These are phyloP conservation scores for Cenchrus fungigraminus DNA, from an alignment of 176 grass and related monocot species.

Conservation along the genomic window DNA sequence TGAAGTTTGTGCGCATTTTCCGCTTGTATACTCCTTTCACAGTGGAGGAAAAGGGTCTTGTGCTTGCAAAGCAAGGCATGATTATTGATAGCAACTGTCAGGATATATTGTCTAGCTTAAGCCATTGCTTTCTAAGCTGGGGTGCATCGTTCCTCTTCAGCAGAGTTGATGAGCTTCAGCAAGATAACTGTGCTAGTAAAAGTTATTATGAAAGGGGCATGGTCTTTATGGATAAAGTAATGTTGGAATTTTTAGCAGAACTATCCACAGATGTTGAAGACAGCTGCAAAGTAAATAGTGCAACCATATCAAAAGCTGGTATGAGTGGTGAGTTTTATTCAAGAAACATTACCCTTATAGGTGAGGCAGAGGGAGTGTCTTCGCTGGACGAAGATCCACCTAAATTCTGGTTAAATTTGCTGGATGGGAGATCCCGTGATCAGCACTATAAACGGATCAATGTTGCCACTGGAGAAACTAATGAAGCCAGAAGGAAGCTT, in stretches of 20 bases:
- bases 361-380: slow-evolving; percentile 59
- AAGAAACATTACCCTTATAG: slow-evolving; percentile 61
- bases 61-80: slow-evolving; percentile 68
- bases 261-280: slow-evolving; percentile 40
- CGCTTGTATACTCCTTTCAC: slow-evolving; percentile 82
- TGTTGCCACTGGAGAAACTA: slow-evolving; percentile 43
- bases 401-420: slow-evolving; percentile 74
- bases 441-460: slow-evolving; percentile 45
- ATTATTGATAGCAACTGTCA: slow-evolving; percentile 51
- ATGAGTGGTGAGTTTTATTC: slow-evolving; percentile 74
- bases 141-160: slow-evolving; percentile 61
- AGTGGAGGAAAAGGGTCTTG: slow-evolving; percentile 71
- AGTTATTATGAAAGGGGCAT: slow-evolving; percentile 35
- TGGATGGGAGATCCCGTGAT: slow-evolving; percentile 54
- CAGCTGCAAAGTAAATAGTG: slow-evolving; percentile 1
- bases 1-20: slow-evolving; percentile 50
- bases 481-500: slow-evolving; percentile 53
- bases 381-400: slow-evolving; percentile 65
- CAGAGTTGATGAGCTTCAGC: slow-evolving; percentile 59
- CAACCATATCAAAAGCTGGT: slow-evolving; percentile 49
- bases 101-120: slow-evolving; percentile 43
- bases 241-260: slow-evolving; percentile 60
- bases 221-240: slow-evolving; percentile 45
- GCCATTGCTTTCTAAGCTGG: slow-evolving; percentile 82
- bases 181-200: slow-evolving; percentile 43